Evolutionary conservation across 2,329 filamentous ascomycete species (phyloP), one percentile per base, ranked within the genome.

Genomic region (Fonsecaea monophora): DNA sequence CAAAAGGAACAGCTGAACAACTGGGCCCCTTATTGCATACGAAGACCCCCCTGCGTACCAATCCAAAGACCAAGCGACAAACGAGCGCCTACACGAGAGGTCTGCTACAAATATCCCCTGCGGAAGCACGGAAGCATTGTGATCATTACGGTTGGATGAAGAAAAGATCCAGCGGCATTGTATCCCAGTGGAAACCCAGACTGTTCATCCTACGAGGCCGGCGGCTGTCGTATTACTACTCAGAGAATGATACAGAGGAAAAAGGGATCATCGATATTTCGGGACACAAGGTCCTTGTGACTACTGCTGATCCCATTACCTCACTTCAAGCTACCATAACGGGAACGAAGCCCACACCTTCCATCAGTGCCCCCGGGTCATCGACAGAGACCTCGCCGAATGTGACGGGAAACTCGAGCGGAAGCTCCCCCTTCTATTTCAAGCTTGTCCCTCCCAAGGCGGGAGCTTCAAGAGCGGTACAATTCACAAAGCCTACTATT

Each of bases 101-200:
- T 0, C 81, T 98, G 48, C 86, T 91, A 73, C 93, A 94, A 78
- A 90, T 94, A 67, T 82, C 87, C 0, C 95, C 95, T 0, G 84
- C 88, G 63, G 92, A 97, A 76, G 93, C 94, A 68, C 95, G 97
- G 79, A 82, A 88, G 68, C 89, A 88, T 68, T 94, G 92, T 63
- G 94, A 99, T 75, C 98, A 97, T 77, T 94, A 90, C 74, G 95
- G 95, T 1, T 99, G 95, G 95, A 99, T 99, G 95, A 98, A 95
- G 84, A 99, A 99, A 85, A 94, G 96, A 79, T 97, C 92, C 67
- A 94, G 92, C 1, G 95, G 94, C 74, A 83, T 98, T 38, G 97
- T 99, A 90, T 93, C 93, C 2, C 97, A 94, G 1, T 99, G 95
- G 95, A 99, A 98, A 76, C 91, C 94, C 12, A 89, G 95, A 12